These are phyloP conservation scores for Coemansia sp. DNA, from an alignment of 192 early-diverging fungal genomes.

Conservation along the genomic window DNA sequence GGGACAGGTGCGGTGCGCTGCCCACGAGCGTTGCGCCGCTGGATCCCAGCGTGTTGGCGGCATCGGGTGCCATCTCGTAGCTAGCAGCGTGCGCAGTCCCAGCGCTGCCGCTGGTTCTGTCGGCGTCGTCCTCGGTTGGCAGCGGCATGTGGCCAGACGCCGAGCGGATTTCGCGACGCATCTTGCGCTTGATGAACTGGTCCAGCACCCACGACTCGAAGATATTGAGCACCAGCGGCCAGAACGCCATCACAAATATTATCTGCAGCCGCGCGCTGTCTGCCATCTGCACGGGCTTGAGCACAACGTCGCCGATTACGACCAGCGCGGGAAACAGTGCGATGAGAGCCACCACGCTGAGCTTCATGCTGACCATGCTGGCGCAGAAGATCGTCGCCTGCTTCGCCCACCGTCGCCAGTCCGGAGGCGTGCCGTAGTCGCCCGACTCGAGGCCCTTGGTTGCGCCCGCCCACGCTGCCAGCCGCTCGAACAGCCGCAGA, in stretches of 20 bases:
- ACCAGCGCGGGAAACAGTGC: conserved; percentile 37
- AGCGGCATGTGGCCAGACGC: conserved; percentile 38
- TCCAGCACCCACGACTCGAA: conserved; percentile 56
- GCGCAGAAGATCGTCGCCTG: conserved; percentile 40
- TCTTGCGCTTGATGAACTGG: conserved; percentile 50
- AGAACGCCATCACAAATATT: conserved; percentile 55
- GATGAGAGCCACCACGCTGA: conserved; percentile 41
- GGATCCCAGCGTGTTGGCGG: conserved; percentile 10
- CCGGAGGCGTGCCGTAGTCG: conserved; percentile 50
- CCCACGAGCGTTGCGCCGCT: conserved; percentile 31
- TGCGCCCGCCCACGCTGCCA: conserved; percentile 21
- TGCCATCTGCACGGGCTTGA: conserved; percentile 44
- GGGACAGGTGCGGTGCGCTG: conserved; percentile 1
- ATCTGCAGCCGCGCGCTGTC: conserved; percentile 48
- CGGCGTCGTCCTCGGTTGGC: conserved; percentile 9
- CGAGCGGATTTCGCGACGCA: not conserved
- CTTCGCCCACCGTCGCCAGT: conserved; percentile 44
- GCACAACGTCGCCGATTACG: conserved; percentile 40
- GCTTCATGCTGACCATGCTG: conserved; percentile 54
- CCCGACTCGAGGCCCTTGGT: conserved; percentile 44
- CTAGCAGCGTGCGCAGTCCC: not conserved
- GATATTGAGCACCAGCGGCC: conserved; percentile 53
- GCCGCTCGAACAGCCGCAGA: conserved; percentile 23
- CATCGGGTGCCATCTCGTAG: not conserved
- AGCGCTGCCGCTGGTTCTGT: conserved; percentile 10